Base-by-base conservation (phyloP, 257 asterid species). In the Hygrophila difformis region DNA sequence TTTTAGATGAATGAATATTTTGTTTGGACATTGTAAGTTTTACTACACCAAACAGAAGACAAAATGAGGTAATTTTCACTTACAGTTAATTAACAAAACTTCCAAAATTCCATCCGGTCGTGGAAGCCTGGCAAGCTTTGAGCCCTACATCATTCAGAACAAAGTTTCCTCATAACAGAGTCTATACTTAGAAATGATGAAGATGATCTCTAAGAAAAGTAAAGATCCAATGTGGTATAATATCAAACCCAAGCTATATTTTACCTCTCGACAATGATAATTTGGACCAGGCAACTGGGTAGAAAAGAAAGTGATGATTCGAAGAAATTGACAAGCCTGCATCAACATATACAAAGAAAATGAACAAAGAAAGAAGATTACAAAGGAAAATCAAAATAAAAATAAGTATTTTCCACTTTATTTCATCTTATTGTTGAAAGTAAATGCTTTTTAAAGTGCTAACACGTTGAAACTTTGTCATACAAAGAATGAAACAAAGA, bases 281-380 rank as follows among this genome's bases (percentile, higher is more conserved):
- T 91, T 91, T 38, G 99, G 97, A 66, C 99, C 97, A 1, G 97
- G 97, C 44, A 91, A 84, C 50, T 78, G 94, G 17, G 97, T 86
- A 49, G 99, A 80, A 63, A 82, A 91, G 59, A 91, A 91, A 3
- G 97, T 86, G 39, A 91, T 47, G 49, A 86, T 80, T 64, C 99
- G 77, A 62, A 91, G 95, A 51, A 73, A 22, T 69, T 91, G 99
- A 65, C 99, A 81, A 59, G 79, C 94, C 99, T 86, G 89, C 44
- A 53, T 38, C 49, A 49, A 34, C 46, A 39, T 2, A 26, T 8
- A 49, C 24, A 42, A 4, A 49, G 12, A 43, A 31, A 22, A 34
- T 6, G 1, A 40, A 37, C 20, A 22, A 42, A 6, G 21, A 26
- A 26, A 26, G 8, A 26, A 26, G 8, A 26, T 26, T 26, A 26